phyloP scores from a whole-genome alignment of 2,329 filamentous ascomycete genomes.

The Scopulariopsis brevicaulis region DNA sequence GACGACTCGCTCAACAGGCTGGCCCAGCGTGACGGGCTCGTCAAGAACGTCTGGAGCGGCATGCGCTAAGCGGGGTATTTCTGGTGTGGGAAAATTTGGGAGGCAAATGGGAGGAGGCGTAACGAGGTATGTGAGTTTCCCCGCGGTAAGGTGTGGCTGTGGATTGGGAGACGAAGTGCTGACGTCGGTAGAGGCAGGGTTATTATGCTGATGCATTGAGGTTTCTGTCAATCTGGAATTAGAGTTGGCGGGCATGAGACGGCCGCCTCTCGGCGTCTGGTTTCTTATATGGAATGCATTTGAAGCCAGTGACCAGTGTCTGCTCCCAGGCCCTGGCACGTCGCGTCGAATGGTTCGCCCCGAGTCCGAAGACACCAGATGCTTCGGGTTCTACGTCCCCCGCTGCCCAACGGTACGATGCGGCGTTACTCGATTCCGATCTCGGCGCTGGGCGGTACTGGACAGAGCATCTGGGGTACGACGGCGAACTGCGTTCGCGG shows the following conservation, averaged over 20 bases:
- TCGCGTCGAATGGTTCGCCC: not conserved
- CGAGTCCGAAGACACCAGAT: not conserved
- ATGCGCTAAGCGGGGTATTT: slow-evolving; percentile 37
- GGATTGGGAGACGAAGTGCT: not conserved
- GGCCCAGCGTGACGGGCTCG: slow-evolving; percentile 86
- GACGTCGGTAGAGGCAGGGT: not conserved
- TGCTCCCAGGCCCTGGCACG: not conserved
- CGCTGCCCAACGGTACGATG: not conserved
- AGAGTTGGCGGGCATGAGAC: slow-evolving; percentile 29
- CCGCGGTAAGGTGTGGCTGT: not conserved
- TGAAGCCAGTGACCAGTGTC: slow-evolving; percentile 1
- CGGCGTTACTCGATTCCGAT: too few species aligned
- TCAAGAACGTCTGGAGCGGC: slow-evolving; percentile 95
- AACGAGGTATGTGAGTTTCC: not conserved
- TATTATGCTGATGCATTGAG: slow-evolving; percentile 2
- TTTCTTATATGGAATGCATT: slow-evolving; percentile 7
- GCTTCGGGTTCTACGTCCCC: not conserved
- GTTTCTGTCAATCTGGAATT: slow-evolving; percentile 23
- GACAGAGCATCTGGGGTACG: not conserved
- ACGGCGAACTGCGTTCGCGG: not conserved
- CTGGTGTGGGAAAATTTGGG: not conserved
- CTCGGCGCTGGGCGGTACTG: too few species aligned
- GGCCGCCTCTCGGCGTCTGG: slow-evolving; percentile 4
- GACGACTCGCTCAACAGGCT: slow-evolving; percentile 95
- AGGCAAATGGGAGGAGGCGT: not conserved